Evolutionary conservation across 768 basidiomycete species (phyloP).

Genomic region (Pleurotus giganteus): DNA sequence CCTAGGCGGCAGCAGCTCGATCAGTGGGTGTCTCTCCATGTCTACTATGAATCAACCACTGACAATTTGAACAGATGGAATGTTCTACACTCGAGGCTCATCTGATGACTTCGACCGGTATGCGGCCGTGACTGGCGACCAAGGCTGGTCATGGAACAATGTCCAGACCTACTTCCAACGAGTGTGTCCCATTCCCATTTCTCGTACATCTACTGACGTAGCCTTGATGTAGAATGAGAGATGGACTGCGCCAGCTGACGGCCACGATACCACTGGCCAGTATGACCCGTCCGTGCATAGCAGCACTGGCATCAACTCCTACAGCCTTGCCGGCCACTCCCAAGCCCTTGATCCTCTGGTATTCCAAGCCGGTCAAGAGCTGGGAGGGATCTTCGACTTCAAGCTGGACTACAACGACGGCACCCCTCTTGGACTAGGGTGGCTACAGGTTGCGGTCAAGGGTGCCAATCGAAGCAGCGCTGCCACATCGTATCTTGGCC

Average conservation of each 20-base stretch:
- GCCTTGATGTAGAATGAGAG: slow-evolving; percentile 23
- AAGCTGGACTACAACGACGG: slow-evolving; percentile 30
- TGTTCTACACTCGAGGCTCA: slow-evolving; percentile 28
- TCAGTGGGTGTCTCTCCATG: slow-evolving; percentile 17
- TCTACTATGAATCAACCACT: background rate
- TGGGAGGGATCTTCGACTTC: slow-evolving; percentile 22
- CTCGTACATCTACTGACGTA: background rate
- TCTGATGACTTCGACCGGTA: too few species aligned
- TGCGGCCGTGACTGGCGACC: slow-evolving; percentile 21
- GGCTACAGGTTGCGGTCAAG: slow-evolving; percentile 16
- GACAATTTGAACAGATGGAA: slow-evolving; percentile 13
- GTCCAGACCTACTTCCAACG: slow-evolving; percentile 22
- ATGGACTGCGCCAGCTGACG: slow-evolving; percentile 23
- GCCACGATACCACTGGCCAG: slow-evolving; percentile 26
- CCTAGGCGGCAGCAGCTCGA: slow-evolving; percentile 17
- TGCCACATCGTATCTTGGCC: slow-evolving; percentile 23
- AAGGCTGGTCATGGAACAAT: slow-evolving; percentile 28
- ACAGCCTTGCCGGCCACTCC: slow-evolving; percentile 21
- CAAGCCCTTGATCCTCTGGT: slow-evolving; percentile 18
- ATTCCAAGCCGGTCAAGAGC: slow-evolving; percentile 20
- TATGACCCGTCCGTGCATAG: slow-evolving; percentile 26
- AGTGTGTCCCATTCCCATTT: slow-evolving; percentile 7
- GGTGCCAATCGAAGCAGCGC: slow-evolving; percentile 19
- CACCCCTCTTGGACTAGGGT: slow-evolving; percentile 25
- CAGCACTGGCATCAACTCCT: slow-evolving; percentile 20